Evolutionary conservation across 2,329 filamentous ascomycete species (phyloP), one percentile per base, ranked within the genome.

Genomic region (Alternaria metachromatica): DNA sequence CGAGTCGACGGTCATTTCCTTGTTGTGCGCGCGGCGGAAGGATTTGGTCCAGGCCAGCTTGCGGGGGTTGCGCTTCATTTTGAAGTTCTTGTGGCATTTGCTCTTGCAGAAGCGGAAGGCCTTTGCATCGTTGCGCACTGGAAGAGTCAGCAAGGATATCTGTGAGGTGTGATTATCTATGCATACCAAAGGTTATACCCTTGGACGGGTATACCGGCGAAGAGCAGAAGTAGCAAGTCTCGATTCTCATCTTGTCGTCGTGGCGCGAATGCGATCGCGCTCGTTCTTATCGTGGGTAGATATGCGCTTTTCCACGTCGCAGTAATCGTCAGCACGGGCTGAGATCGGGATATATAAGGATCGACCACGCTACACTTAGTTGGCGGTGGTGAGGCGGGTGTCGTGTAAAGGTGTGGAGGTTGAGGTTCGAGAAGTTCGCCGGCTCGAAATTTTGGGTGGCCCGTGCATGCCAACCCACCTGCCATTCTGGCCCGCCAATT

Each of bases 61-160:
- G 48, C 60, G 60, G 41, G 60, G 60, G 90, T 98, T 97, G 72
- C 96, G 90, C 91, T 97, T 97, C 93, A 97, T 97, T 84, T 96
- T 96, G 88, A 96, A 97, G 76, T 85, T 85, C 73, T 89, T 90
- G 82, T 91, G 89, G 69, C 76, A 79, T 76, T 79, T 79, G 37
- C 69, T 74, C 58, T 88, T 86, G 83, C 89, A 91, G 82, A 91
- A 92, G 56, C 87, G 84, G 80, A 91, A 91, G 65, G 85, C 80
- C 71, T 87, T 87, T 67, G 88, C 88, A 80, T 90, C 89, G 80
- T 74, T 74, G 67, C 72, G 71, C 58, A 74, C 72, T 41, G 37
- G 10, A 28, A 28, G 18, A 25, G 9, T 11, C 33, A 2, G 6
- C 6, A 21, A 23, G 20, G 18, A 21, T 13, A 15, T 45, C 33